Evolutionary conservation across 495 filamentous ascomycete genomes (phyloP), one percentile per base, ranked within the genome.

Genomic region (Astrocystis sublimbata): DNA sequence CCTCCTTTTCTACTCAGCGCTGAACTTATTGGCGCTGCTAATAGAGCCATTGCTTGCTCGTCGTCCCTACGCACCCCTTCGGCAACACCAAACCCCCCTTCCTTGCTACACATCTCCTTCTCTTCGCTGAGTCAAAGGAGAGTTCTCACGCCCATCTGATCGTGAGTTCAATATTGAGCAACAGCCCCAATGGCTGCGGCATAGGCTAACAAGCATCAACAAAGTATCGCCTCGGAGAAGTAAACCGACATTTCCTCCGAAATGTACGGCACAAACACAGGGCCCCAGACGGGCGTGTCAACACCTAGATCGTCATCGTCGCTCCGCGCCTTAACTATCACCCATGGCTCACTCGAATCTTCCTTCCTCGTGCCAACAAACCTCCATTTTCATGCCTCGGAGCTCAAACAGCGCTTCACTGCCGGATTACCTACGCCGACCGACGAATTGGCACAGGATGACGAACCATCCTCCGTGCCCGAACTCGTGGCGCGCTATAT

Each of bases 391-490:
- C 92, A 92, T 75, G 94, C 94, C 62, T 90, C 92, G 28, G 89
- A 94, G 76, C 83, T 97, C 65, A 92, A 92, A 78, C 91, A 96
- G 65, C 81, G 83, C 50, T 98, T 98, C 75, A 85, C 84, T 41
- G 81, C 89, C 12, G 91, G 90, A 45, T 83, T 98, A 66, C 94
- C 94, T 19, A 79, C 86, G 50, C 89, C 94, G 30, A 98, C 94
- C 68, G 94, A 98, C 74, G 94, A 98, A 78, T 85, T 98, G 65
- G 94, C 96, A 41, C 90, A 93, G 71, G 94, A 98, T 76, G 94
- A 98, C 66, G 94, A 98, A 80, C 94, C 94, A 5, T 98, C 94
- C 0, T 98, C 94, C 8, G 84, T 90, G 13, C 75, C 89, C 15
- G 94, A 98, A 77, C 84, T 98, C 30, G 91, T 98, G 6, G 91